A percentile compares a stretch with the other conserved stretches of the same genome.
Conservation (phyloP, 352 stramenopile species). For the Globisporangium orthogonon region DNA sequence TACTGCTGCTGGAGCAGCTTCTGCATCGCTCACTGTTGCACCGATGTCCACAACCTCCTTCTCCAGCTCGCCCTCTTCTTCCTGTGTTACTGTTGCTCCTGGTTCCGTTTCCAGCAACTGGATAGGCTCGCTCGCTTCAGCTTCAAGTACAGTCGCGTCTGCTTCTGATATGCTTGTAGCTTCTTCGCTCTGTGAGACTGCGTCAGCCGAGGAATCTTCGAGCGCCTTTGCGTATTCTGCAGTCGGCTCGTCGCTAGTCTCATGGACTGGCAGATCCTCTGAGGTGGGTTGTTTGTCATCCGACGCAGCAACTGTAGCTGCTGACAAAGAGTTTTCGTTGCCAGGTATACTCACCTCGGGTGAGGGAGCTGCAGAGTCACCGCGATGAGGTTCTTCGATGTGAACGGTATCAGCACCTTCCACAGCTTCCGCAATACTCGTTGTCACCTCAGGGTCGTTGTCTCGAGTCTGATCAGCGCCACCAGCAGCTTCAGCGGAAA, state of each 20-base stretch:
- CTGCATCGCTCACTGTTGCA: background rate
- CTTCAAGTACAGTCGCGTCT: background rate
- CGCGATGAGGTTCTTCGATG: background rate
- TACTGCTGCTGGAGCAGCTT: background rate
- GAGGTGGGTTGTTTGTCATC: too few species aligned
- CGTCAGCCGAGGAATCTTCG: background rate
- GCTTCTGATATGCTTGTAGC: background rate
- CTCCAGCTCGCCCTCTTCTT: background rate
- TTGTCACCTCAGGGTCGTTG: background rate
- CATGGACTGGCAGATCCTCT: background rate
- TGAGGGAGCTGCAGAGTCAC: too few species aligned
- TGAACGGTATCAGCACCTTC: background rate
- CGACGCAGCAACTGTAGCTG: background rate
- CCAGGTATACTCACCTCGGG: too few species aligned
- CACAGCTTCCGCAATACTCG: background rate
- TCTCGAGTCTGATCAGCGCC: background rate
- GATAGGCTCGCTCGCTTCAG: background rate
- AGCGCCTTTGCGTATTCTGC: background rate
- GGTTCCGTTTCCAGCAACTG: background rate
- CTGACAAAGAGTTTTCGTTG: background rate
- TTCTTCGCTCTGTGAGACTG: background rate
- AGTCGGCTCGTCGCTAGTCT: background rate
- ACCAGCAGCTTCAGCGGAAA: background rate
- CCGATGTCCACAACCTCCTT: background rate
- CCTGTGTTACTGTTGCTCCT: background rate